Evolutionary conservation across 495 filamentous ascomycete genomes (phyloP).

Genomic region (Recurvomyces mirabilis): DNA sequence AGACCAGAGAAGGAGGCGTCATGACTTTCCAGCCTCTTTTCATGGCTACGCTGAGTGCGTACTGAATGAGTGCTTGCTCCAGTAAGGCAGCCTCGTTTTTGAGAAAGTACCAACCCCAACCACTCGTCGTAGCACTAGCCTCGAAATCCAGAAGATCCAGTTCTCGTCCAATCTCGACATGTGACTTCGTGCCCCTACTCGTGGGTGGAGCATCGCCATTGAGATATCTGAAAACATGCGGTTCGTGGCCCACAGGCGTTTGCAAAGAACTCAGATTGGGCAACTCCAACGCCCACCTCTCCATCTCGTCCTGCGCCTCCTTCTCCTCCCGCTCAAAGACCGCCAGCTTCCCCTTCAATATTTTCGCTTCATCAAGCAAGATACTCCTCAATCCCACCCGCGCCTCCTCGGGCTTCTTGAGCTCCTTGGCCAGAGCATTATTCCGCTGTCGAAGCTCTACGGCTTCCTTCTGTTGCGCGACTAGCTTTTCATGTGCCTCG

Average conservation of each 20-base stretch:
- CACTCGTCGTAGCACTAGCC: constrained; percentile 61
- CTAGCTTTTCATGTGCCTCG: constrained; percentile 55
- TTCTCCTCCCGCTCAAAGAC: constrained; percentile 49
- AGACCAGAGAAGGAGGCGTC: constrained; percentile 79
- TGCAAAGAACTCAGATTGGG: constrained; percentile 73
- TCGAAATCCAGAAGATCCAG: constrained; percentile 79
- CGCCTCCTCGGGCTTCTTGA: constrained; percentile 26
- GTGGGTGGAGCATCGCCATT: constrained; percentile 56
- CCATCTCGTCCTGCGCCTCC: constrained; percentile 52
- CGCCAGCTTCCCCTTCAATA: constrained; percentile 54
- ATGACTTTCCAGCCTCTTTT: constrained; percentile 64
- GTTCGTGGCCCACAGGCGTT: constrained; percentile 60
- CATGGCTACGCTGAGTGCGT: constrained; percentile 59
- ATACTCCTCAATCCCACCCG: constrained; percentile 29
- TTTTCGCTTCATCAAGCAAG: constrained; percentile 54
- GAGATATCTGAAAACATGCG: constrained; percentile 53
- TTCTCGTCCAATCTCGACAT: constrained; percentile 72
- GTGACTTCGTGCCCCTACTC: constrained; percentile 27
- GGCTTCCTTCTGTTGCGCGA: constrained; percentile 41
- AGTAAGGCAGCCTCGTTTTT: constrained; percentile 78
- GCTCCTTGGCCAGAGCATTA: constrained; percentile 36
- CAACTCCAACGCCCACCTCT: constrained; percentile 61
- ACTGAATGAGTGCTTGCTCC: constrained; percentile 85
- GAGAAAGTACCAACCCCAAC: constrained; percentile 97
- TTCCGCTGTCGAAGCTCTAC: constrained; percentile 45